A percentile compares a stretch with the other conserved stretches of the same genome.
phyloP scores from a whole-genome alignment of 2,329 filamentous ascomycete species.

The Fusarium zealandicum region DNA sequence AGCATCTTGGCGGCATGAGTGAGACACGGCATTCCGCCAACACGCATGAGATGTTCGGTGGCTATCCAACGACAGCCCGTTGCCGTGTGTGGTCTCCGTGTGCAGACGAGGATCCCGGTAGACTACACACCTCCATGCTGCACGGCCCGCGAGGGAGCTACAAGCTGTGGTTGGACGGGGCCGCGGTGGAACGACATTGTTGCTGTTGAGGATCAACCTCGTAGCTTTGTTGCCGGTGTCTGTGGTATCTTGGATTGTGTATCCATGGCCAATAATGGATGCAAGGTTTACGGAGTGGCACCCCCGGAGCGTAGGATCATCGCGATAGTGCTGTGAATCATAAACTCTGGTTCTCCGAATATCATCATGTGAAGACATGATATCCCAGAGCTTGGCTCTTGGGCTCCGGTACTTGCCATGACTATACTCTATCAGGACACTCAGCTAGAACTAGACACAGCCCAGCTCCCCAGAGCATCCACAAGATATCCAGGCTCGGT shows the following conservation, averaged over 20 bases:
- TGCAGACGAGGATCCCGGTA: no score
- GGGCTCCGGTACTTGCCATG: no score
- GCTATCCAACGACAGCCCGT: slow-evolving; percentile 3
- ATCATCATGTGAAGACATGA: not conserved
- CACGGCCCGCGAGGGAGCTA: not conserved
- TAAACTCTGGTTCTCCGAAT: not conserved
- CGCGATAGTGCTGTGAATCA: not conserved
- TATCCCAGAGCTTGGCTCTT: not conserved
- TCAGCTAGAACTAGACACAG: not conserved
- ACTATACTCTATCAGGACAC: not conserved
- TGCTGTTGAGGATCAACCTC: slow-evolving; percentile 29
- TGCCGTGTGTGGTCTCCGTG: not conserved
- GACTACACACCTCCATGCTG: not conserved
- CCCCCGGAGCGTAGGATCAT: not conserved
- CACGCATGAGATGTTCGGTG: not conserved
- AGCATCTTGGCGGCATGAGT: slow-evolving; percentile 17
- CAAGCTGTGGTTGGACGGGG: slow-evolving; percentile 26
- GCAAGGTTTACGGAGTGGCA: not conserved
- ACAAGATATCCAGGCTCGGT: no score
- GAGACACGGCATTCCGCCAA: slow-evolving; percentile 35
- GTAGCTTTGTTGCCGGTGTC: slow-evolving; percentile 12
- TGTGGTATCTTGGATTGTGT: not conserved
- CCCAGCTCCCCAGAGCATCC: not conserved
- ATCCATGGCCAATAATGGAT: slow-evolving; percentile 8
- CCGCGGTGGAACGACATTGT: slow-evolving; percentile 25